Conservation (phyloP, 2,329 filamentous ascomycete genomes). For the Fusarium oxysporum region DNA sequence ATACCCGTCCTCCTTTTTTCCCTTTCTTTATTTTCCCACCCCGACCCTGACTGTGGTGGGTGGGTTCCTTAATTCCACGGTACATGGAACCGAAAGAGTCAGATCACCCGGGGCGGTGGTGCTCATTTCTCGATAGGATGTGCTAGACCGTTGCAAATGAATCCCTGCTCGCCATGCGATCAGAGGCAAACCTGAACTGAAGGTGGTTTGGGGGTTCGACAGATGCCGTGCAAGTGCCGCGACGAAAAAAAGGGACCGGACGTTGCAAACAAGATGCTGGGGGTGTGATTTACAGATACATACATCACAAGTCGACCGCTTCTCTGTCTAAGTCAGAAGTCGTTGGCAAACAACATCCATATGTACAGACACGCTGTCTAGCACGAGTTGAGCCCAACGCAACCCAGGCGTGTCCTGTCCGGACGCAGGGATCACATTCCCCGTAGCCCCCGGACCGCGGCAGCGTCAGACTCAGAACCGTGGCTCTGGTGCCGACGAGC, state of each 20-base stretch:
- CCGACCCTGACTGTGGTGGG: conserved; percentile 2
- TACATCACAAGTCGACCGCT: neutral
- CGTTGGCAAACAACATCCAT: conserved; percentile 16
- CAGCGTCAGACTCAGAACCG: conserved; percentile 46
- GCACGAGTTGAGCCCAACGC: conserved; percentile 11
- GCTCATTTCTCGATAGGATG: conserved; percentile 15
- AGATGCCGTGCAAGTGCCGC: conserved; percentile 40
- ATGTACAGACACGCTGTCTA: conserved; percentile 17
- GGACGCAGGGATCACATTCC: conserved; percentile 39
- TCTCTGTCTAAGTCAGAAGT: conserved; percentile 23
- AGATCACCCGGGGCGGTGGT: conserved; percentile 27
- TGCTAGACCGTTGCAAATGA: conserved; percentile 10
- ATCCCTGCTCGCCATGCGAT: conserved; percentile 40
- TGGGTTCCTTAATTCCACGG: conserved; percentile 18
- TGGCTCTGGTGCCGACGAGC: conserved; percentile 44
- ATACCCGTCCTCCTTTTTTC: conserved; percentile 20
- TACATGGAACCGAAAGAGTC: conserved; percentile 35
- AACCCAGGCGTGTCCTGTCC: conserved; percentile 23
- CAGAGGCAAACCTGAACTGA: conserved; percentile 5
- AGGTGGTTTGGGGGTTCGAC: conserved; percentile 14
- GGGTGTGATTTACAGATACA: neutral
- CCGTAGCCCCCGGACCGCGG: conserved; percentile 39
- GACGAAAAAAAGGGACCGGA: neutral
- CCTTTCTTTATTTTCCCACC: conserved; percentile 4
- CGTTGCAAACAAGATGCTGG: neutral